Evolutionary conservation across 2,329 filamentous ascomycete genomes (phyloP).

Genomic region (Talaromyces marneffei): DNA sequence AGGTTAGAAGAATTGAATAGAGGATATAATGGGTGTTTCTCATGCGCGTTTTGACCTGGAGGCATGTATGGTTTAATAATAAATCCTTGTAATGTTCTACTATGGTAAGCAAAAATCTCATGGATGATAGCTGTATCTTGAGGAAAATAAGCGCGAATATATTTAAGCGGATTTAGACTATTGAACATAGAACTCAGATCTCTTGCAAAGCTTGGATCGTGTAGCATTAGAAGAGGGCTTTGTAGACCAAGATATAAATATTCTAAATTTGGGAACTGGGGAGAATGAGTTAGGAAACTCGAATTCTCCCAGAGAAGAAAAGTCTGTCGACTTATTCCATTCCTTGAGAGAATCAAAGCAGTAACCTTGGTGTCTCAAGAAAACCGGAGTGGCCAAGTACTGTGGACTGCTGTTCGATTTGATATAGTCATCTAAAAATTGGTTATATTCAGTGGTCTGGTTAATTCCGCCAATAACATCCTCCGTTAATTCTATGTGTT

Average conservation of each 20-base stretch:
- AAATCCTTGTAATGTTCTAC: background rate
- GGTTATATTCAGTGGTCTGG: background rate
- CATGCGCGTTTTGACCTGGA: background rate
- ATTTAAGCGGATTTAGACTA: constrained; percentile 1
- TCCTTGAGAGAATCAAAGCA: background rate
- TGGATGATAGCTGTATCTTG: constrained; percentile 1
- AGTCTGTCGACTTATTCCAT: background rate
- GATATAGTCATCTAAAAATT: background rate
- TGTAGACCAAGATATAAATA: background rate
- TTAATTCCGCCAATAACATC: background rate
- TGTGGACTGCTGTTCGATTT: background rate
- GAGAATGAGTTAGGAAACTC: background rate
- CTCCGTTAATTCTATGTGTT: background rate
- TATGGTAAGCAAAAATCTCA: background rate
- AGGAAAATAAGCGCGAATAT: constrained; percentile 1
- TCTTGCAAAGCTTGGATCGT: background rate
- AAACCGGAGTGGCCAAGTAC: background rate
- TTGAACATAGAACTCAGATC: background rate
- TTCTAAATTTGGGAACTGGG: background rate
- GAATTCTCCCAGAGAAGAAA: constrained; percentile 1
- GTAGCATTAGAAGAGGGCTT: background rate
- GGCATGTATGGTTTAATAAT: background rate
- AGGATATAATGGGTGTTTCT: background rate
- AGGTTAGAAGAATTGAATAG: background rate
- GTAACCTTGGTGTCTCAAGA: background rate